Conservation (phyloP, 805 yeast genomes). For the Cyberlindnera mississippiensis region DNA sequence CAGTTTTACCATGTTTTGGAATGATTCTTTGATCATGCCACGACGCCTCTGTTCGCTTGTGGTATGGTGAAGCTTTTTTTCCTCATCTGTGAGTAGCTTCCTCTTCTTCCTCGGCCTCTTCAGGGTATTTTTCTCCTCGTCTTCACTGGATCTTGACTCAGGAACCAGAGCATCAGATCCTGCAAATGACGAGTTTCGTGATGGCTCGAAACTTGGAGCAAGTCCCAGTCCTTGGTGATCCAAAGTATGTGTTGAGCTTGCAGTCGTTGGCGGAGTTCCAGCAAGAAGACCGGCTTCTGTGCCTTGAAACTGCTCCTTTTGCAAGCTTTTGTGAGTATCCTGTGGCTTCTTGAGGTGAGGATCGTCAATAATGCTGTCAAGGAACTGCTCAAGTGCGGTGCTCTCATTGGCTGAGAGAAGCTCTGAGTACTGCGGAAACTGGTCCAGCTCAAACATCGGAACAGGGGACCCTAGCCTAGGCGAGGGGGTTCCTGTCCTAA, state of each 20-base stretch:
- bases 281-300: neutral
- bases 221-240: too few relatives aligned
- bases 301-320: neutral
- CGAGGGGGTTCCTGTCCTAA: constrained; percentile 14
- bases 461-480: constrained; percentile 12
- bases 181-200: neutral
- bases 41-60: constrained; percentile 28
- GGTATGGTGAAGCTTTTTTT: constrained; percentile 26
- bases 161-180: neutral
- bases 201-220: too few relatives aligned
- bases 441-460: constrained; percentile 17
- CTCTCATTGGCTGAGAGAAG: constrained; percentile 26
- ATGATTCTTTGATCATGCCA: constrained; percentile 24
- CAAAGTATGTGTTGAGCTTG: neutral
- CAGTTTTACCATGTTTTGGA: constrained; percentile 18
- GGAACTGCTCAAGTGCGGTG: constrained; percentile 26
- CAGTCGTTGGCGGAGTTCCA: constrained; percentile 1
- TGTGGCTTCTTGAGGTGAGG: constrained; percentile 7
- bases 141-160: constrained; percentile 4
- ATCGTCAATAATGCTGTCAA: constrained; percentile 28
- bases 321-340: neutral
- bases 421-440: constrained; percentile 20
- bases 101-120: constrained; percentile 18
- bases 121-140: neutral
- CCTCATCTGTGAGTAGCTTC: constrained; percentile 23